A percentile compares a stretch with the other conserved stretches of the same genome.
Evolutionary conservation across 2,329 filamentous ascomycete genomes (phyloP).

Genomic region (Aspergillus pseudonomiae): DNA sequence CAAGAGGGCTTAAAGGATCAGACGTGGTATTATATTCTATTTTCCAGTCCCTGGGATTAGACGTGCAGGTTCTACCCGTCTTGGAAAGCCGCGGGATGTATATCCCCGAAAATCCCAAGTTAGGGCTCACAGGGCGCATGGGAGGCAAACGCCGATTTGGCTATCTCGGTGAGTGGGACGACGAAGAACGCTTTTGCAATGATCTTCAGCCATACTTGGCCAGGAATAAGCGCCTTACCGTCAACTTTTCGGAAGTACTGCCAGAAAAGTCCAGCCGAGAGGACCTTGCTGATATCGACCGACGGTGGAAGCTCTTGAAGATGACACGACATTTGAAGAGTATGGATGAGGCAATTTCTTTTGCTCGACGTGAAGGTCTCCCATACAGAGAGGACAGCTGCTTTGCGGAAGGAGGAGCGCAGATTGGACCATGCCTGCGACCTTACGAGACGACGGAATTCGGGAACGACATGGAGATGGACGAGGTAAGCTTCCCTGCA

Average conservation of each 20-base stretch:
- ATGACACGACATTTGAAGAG: background rate
- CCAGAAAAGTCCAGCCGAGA: background rate
- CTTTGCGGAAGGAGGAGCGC: background rate
- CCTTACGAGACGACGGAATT: background rate
- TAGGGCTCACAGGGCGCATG: background rate
- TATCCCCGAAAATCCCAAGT: background rate
- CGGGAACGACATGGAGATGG: background rate
- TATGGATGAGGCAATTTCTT: background rate
- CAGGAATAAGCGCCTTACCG: background rate
- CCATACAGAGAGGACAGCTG: background rate
- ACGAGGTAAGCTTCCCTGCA: background rate
- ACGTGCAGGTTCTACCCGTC: slow-evolving; percentile 36
- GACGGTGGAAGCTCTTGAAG: background rate
- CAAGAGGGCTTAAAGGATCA: slow-evolving; percentile 49
- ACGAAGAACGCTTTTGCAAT: too few relatives aligned
- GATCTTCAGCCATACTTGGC: background rate
- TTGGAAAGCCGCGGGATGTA: slow-evolving; percentile 9
- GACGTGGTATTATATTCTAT: slow-evolving; percentile 49
- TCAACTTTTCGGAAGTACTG: background rate
- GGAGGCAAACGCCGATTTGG: too few relatives aligned
- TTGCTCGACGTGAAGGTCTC: background rate
- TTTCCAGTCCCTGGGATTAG: slow-evolving; percentile 37
- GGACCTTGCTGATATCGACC: background rate
- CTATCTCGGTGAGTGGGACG: too few relatives aligned
- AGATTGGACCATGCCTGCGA: background rate